These are phyloP conservation scores for Sclerotinia borealis DNA, from an alignment of 2,329 filamentous ascomycete species.

Conservation along the genomic window DNA sequence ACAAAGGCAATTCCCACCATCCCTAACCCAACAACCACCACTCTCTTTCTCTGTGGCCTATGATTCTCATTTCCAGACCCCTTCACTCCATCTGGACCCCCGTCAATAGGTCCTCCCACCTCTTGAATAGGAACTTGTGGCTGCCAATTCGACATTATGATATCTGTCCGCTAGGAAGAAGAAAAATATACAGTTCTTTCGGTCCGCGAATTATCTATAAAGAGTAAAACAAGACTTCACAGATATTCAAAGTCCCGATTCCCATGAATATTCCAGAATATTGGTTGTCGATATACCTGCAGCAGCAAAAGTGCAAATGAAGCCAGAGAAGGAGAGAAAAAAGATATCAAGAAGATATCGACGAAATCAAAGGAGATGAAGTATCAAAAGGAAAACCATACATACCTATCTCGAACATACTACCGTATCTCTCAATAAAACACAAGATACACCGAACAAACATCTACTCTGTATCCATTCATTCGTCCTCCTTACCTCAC, in stretches of 20 bases:
- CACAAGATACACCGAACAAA: neutral
- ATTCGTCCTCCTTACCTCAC: neutral
- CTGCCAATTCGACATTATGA: conserved; percentile 28
- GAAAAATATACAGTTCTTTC: neutral
- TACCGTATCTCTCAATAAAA: too few species aligned
- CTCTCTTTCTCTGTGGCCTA: conserved; percentile 47
- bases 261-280: too few species aligned
- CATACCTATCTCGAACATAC: neutral
- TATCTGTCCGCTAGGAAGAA: neutral
- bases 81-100: conserved; percentile 23
- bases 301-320: neutral
- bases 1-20: conserved; percentile 92
- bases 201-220: neutral
- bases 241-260: too few species aligned
- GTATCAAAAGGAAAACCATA: neutral
- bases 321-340: neutral
- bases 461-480: too few species aligned
- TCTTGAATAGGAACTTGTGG: conserved; percentile 24
- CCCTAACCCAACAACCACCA: conserved; percentile 80
- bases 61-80: conserved; percentile 23
- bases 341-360: neutral
- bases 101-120: conserved; percentile 19
- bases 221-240: too few species aligned
- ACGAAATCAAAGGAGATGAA: too few species aligned
- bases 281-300: too few species aligned